Evolutionary conservation across 2,329 filamentous ascomycete genomes (phyloP).

Genomic region (Dactylellina drechsleri): DNA sequence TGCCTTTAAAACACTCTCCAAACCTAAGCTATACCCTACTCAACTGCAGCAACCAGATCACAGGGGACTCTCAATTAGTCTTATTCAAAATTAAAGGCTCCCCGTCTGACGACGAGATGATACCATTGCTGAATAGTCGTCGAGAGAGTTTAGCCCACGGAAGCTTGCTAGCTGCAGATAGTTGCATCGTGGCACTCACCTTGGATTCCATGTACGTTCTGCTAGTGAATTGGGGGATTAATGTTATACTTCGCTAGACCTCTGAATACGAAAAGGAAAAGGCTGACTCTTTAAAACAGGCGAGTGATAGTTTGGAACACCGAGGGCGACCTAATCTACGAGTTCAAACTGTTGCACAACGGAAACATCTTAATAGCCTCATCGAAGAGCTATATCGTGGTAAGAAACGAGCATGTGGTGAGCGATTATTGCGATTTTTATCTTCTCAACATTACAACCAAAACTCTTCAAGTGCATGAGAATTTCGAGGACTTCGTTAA

Average conservation of each 20-base stretch:
- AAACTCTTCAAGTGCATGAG: conserved; percentile 7
- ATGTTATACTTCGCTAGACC: background rate
- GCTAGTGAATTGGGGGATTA: background rate
- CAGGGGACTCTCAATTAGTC: conserved; percentile 2
- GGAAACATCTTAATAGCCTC: conserved; percentile 13
- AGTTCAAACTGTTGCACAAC: conserved; percentile 25
- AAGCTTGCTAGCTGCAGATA: conserved; percentile 3
- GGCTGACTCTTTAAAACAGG: conserved; percentile 14
- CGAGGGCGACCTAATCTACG: conserved; percentile 13
- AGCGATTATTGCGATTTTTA: conserved; percentile 24
- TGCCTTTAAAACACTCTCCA: background rate
- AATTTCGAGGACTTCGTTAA: conserved; percentile 7
- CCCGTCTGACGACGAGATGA: background rate
- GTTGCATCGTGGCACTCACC: conserved; percentile 21
- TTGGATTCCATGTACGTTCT: conserved; percentile 5
- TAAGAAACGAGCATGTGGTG: conserved; percentile 18
- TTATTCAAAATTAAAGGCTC: background rate
- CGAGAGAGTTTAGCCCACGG: conserved; percentile 15
- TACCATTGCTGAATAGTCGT: conserved; percentile 13
- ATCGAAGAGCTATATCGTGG: conserved; percentile 22
- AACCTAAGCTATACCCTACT: conserved; percentile 22
- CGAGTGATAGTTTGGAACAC: conserved; percentile 32
- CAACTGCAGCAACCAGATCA: background rate
- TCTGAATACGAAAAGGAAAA: background rate
- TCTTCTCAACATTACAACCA: conserved; percentile 9